Percentiles rank a stretch among this genome's conserved stretches.
Evolutionary conservation across 768 basidiomycete species (phyloP).

Genomic region (Podaxis sp.): DNA sequence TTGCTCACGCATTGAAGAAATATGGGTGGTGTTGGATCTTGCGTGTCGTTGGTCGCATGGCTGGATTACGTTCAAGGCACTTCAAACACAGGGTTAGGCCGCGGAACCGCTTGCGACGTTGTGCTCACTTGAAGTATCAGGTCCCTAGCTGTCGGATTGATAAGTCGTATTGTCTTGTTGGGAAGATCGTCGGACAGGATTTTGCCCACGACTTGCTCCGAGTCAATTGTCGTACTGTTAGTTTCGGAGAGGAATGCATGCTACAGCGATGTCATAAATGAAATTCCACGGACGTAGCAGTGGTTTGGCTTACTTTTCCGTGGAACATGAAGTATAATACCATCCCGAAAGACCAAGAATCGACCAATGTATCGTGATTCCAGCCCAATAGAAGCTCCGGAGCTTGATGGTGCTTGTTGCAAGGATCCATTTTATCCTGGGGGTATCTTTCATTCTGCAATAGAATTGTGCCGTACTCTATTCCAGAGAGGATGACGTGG

Average conservation of each 20-base stretch:
- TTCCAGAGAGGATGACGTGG: constrained; percentile 44
- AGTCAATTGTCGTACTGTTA: not conserved
- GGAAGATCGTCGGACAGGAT: not conserved
- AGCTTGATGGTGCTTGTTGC: constrained; percentile 34
- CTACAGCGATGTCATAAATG: constrained; percentile 23
- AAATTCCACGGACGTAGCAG: not conserved
- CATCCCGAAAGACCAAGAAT: constrained; percentile 61
- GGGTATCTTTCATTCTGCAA: constrained; percentile 16
- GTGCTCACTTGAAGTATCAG: constrained; percentile 44
- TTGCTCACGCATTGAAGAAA: constrained; percentile 46
- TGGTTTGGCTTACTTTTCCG: constrained; percentile 35
- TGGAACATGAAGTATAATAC: constrained; percentile 49
- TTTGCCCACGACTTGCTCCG: not conserved
- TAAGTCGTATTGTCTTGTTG: constrained; percentile 21
- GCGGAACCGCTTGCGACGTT: not conserved
- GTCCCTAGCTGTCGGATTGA: constrained; percentile 35
- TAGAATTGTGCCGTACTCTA: constrained; percentile 28
- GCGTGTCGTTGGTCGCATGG: constrained; percentile 38
- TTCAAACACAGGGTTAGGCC: constrained; percentile 21
- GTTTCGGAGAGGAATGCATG: constrained; percentile 36
- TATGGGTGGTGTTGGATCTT: constrained; percentile 46
- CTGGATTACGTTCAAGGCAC: constrained; percentile 59
- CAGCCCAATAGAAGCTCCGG: constrained; percentile 58
- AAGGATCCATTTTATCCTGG: not conserved
- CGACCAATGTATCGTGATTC: constrained; percentile 49